Conservation (phyloP, 805 yeast species). For the Candida pseudofarinosa region DNA sequence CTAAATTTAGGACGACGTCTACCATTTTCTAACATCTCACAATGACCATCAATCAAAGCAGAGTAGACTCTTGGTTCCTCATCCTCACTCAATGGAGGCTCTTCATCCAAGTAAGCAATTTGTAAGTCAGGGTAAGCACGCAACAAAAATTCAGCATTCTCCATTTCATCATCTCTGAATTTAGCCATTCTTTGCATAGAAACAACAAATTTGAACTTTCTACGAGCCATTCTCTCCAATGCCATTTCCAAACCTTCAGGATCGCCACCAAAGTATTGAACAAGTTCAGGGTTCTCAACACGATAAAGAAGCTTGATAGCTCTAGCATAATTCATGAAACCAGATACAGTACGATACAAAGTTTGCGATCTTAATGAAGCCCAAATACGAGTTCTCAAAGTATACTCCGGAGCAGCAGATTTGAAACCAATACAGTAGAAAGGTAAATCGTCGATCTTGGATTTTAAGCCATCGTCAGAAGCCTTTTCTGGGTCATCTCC, state of each 20-base stretch:
- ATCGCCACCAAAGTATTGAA: constrained; percentile 98
- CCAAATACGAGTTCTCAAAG: constrained; percentile 46
- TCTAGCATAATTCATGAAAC: constrained; percentile 46
- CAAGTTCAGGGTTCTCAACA: constrained; percentile 43
- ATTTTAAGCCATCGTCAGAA: constrained; percentile 30
- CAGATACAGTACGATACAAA: constrained; percentile 43
- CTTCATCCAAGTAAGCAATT: constrained; percentile 58
- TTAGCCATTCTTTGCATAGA: constrained; percentile 60
- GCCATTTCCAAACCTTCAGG: constrained; percentile 96
- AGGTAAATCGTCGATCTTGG: constrained; percentile 40
- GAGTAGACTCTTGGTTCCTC: constrained; percentile 52
- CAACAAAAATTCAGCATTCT: constrained; percentile 53
- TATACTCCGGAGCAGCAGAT: constrained; percentile 45
- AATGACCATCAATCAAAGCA: constrained; percentile 66
- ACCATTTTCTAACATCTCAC: constrained; percentile 57
- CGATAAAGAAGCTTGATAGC: constrained; percentile 41
- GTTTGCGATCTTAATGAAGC: constrained; percentile 46
- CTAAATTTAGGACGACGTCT: constrained; percentile 57
- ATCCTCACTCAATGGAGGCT: constrained; percentile 35
- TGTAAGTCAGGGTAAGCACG: constrained; percentile 68
- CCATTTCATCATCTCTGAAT: constrained; percentile 54
- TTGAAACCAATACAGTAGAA: constrained; percentile 46
- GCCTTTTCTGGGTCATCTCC: constrained; percentile 37
- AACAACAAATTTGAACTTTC: constrained; percentile 61
- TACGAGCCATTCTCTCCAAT: constrained; percentile 68